Evolutionary conservation across 2,329 filamentous ascomycete genomes (phyloP), one percentile per base, ranked within the genome.

Genomic region (Dothistroma septosporum): DNA sequence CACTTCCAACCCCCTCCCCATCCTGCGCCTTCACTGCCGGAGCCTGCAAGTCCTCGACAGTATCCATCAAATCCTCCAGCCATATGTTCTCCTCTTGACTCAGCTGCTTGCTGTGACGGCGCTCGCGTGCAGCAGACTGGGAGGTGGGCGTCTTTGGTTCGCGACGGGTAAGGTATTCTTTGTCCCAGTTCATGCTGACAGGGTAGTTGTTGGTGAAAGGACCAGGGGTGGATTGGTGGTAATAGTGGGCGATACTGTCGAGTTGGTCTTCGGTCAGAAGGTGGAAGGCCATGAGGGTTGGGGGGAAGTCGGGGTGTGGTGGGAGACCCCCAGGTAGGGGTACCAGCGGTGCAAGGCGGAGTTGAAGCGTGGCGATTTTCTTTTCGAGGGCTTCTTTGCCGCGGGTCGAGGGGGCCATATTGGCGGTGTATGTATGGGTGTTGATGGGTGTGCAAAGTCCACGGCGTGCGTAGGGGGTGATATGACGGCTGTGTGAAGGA

Each of bases 241-340:
- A 92, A 76, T 88, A 90, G 66, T 82, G 78, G 2, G 88, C 88
- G 46, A 92, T 81, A 57, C 78, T 77, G 76, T 92, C 88, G 58
- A 91, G 85, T 75, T 92, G 81, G 32, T 76, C 76, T 72, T 89
- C 86, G 16, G 87, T 91, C 41, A 92, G 82, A 33, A 91, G 85
- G 82, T 87, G 90, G 76, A 89, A 90, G 71, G 83, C 82, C 50
- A 92, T 84, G 58, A 91, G 79, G 3, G 84, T 89, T 21, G 71
- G 69, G 1, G 89, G 89, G 73, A 89, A 92, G 58, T 78, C 73
- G 0, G 85, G 83, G 69, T 90, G 87, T 2, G 87, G 76, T n/a
- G 76, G 71, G 4, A 44, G 41, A 54, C 87, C 87, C 79, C 65
- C 87, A 76, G 74, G 74, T 0, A 80, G 69, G 12, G 72, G 73